phyloP scores from a whole-genome alignment of 768 basidiomycete genomes.

The Mycena olivaceomarginata region DNA sequence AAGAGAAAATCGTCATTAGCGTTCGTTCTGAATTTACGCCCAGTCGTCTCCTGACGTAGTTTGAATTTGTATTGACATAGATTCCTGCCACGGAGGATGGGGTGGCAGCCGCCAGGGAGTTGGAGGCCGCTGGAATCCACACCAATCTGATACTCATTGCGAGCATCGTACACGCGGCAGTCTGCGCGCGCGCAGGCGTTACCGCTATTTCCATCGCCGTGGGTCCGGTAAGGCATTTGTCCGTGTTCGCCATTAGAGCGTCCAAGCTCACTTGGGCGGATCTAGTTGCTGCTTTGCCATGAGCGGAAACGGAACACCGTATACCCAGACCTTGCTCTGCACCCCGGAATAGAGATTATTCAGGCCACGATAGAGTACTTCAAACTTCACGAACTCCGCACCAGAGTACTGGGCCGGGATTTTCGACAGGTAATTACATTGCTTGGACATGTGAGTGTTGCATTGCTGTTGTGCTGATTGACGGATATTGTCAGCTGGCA shows the following conservation, averaged over 20 bases:
- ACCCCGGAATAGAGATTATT: slow-evolving; percentile 69
- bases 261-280: slow-evolving; percentile 22
- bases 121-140: slow-evolving; percentile 62
- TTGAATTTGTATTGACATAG: slow-evolving; percentile 51
- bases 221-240: slow-evolving; percentile 61
- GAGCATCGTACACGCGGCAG: slow-evolving; percentile 71
- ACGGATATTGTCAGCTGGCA: slow-evolving; percentile 54
- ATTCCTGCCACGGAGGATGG: slow-evolving; percentile 77
- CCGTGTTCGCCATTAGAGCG: slow-evolving; percentile 18
- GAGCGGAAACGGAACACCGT: slow-evolving; percentile 56
- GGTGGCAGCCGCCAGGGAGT: slow-evolving; percentile 65
- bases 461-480: not conserved
- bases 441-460: not conserved
- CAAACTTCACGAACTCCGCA: slow-evolving; percentile 59
- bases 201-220: slow-evolving; percentile 70
- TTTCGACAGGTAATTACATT: slow-evolving; percentile 61
- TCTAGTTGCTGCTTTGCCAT: slow-evolving; percentile 64
- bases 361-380: slow-evolving; percentile 68
- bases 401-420: slow-evolving; percentile 63
- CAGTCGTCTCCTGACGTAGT: not conserved
- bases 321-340: slow-evolving; percentile 50
- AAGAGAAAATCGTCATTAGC: slow-evolving; percentile 67
- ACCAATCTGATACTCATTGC: slow-evolving; percentile 74
- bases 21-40: slow-evolving; percentile 57
- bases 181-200: slow-evolving; percentile 72